Base-by-base conservation (phyloP, 1,139 yeast genomes). In the Eremothecium cymbalariae region DNA sequence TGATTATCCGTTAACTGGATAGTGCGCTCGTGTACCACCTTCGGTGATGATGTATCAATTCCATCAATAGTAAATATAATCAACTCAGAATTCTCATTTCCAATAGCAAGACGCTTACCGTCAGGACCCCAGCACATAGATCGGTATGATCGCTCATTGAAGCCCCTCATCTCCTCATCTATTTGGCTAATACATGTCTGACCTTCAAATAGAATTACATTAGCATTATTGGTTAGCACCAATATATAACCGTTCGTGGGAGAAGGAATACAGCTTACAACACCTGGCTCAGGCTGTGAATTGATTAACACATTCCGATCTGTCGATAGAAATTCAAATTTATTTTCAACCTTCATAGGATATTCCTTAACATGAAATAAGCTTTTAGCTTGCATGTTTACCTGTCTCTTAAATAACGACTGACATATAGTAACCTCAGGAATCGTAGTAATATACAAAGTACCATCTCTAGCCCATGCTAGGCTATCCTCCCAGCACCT, bases 381-480 rank as follows among this genome's bases (percentile, higher is more conserved):
- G 20, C 44, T 43, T 24, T 49, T 51, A n/a, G 48, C 38, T 13
- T 44, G 41, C 3, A 32, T 34, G 7, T 39, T 40, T 2, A 47
- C 38, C 6, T 45, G 43, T 18, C 42, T 39, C 7, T 37, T 37
- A 28, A 42, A 56, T 4, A 47, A 37, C 2, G 60, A 58, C 25
- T 47, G 45, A 4, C 49, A 51, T 6, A 48, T 34, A 4, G 55
- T 51, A 9, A 54, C 22, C 14, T 51, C 52, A 4, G 59, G 54
- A 4, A 39, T 36, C 1, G 59, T 49, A 6, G 46, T 46, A 11
- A 56, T 32, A 21, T 42, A 51, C 13, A 56, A 20, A 2, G 50
- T 43, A 6, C 60, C 60, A 38, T 55, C 53, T 6, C 43, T 41
- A 4, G 47, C 44, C 60, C 60, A 56, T 6, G 34, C 27, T 4